A percentile compares a stretch with the other conserved stretches of the same genome.
These are phyloP conservation scores for baker's yeast (Saccharomyces cerevisiae) DNA, from an alignment of 805 yeast genomes.

Conservation along the genomic window DNA sequence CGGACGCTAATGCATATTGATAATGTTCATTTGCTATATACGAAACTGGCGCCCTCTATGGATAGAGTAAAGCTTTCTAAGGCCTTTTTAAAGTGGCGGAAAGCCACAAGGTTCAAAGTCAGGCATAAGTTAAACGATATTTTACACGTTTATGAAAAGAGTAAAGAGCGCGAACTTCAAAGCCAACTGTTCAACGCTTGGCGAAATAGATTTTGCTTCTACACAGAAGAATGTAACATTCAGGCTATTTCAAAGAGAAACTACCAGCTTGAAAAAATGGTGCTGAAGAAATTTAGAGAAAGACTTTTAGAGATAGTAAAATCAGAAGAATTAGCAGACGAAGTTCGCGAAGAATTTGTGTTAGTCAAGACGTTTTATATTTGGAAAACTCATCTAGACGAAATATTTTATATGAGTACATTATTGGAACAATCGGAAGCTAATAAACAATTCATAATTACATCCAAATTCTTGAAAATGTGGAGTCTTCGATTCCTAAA, in stretches of 20 bases:
- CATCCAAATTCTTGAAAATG: constrained; percentile 22
- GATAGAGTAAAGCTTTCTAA: not conserved
- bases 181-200: not conserved
- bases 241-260: not conserved
- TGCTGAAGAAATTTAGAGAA: not conserved
- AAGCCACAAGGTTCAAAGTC: not conserved
- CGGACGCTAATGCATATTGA: not conserved
- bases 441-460: constrained; percentile 16
- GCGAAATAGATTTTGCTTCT: not conserved
- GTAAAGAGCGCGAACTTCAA: not conserved
- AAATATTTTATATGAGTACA: constrained; percentile 11
- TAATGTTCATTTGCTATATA: not conserved
- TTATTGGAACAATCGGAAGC: constrained; percentile 15
- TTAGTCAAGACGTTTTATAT: constrained; percentile 19
- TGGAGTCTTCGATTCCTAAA: constrained; percentile 33
- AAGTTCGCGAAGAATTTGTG: constrained; percentile 18
- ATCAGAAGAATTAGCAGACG: constrained; percentile 9
- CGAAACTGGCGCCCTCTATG: not conserved
- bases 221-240: not conserved
- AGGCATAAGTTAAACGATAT: not conserved
- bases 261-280: not conserved
- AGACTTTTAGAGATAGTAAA: not conserved
- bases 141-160: not conserved
- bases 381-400: constrained; percentile 13
- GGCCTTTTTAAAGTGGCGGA: not conserved